A percentile compares a stretch with the other conserved stretches of the same genome.
phyloP scores from a whole-genome alignment of 305 asterid genomes.

The Salvia sclarea region DNA sequence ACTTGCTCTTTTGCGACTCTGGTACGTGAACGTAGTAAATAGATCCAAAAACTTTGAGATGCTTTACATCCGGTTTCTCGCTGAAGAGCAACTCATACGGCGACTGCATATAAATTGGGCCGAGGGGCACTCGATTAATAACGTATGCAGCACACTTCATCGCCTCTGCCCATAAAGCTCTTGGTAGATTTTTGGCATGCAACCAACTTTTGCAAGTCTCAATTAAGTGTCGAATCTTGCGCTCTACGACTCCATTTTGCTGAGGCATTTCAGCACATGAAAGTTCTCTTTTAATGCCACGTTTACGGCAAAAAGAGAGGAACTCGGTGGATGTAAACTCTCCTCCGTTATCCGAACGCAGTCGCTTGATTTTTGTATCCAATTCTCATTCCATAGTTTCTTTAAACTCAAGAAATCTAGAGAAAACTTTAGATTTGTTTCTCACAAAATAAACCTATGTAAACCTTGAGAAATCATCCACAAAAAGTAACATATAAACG shows the following conservation, averaged over 20 bases:
- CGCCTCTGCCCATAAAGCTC: background rate
- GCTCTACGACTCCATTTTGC: background rate
- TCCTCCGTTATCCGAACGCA: background rate
- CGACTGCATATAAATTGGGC: background rate
- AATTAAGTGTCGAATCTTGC: background rate
- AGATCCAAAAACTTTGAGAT: background rate
- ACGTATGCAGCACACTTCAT: background rate
- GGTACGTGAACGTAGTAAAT: background rate
- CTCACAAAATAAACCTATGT: slow-evolving; percentile 7
- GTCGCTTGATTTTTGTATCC: no score
- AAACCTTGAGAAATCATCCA: background rate
- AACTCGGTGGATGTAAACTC: background rate
- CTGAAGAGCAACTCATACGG: background rate
- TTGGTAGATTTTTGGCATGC: background rate
- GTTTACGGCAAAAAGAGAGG: slow-evolving; percentile 7
- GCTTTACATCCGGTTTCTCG: background rate
- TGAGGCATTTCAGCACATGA: background rate
- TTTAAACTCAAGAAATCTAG: background rate
- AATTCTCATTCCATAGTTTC: background rate
- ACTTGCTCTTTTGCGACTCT: background rate
- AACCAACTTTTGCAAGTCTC: background rate
- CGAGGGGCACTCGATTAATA: background rate
- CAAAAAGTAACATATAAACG: no score
- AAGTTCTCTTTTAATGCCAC: slow-evolving; percentile 16
- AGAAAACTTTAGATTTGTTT: background rate